phyloP scores from a whole-genome alignment of 805 yeast genomes.

The Kodamaea sagamina region DNA sequence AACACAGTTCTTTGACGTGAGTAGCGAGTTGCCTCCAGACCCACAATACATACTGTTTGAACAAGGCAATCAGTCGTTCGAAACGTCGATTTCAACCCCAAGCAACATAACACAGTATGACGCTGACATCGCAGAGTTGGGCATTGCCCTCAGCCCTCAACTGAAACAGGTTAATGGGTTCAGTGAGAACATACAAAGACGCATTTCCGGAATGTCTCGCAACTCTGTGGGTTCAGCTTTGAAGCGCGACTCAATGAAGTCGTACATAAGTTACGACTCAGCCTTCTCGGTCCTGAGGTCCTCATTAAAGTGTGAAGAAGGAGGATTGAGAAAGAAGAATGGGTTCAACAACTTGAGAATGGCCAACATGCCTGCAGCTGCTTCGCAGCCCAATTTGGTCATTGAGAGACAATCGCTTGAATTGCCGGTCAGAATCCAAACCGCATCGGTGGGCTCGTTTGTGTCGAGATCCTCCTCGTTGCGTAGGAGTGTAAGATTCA shows the following conservation, averaged over 20 bases:
- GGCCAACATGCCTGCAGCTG: constrained; percentile 2
- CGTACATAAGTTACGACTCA: constrained; percentile 64
- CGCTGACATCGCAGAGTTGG: constrained; percentile 45
- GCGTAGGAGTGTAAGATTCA: constrained; percentile 36
- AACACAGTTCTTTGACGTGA: constrained; percentile 14
- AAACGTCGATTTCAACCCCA: constrained; percentile 32
- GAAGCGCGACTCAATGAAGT: constrained; percentile 44
- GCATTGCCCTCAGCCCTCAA: constrained; percentile 44
- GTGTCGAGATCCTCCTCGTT: constrained; percentile 21
- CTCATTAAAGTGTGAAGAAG: constrained; percentile 18
- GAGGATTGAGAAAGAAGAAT: constrained; percentile 48
- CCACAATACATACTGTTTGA: constrained; percentile 8
- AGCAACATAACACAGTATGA: constrained; percentile 41
- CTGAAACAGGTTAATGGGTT: constrained; percentile 26
- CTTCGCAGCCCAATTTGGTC: constrained; percentile 3
- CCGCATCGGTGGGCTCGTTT: constrained; percentile 19
- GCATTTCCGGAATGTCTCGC: constrained; percentile 13
- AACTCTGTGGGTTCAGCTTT: constrained; percentile 35
- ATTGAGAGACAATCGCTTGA: constrained; percentile 15
- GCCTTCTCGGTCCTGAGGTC: constrained; percentile 42
- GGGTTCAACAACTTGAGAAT: constrained; percentile 50
- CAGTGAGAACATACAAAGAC: constrained; percentile 17
- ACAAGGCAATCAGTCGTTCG: constrained; percentile 14
- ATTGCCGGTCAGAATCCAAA: constrained; percentile 16
- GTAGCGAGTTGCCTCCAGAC: constrained; percentile 15